Evolutionary conservation across 2,329 filamentous ascomycete species (phyloP).

Genomic region (Venturia aucupariae): DNA sequence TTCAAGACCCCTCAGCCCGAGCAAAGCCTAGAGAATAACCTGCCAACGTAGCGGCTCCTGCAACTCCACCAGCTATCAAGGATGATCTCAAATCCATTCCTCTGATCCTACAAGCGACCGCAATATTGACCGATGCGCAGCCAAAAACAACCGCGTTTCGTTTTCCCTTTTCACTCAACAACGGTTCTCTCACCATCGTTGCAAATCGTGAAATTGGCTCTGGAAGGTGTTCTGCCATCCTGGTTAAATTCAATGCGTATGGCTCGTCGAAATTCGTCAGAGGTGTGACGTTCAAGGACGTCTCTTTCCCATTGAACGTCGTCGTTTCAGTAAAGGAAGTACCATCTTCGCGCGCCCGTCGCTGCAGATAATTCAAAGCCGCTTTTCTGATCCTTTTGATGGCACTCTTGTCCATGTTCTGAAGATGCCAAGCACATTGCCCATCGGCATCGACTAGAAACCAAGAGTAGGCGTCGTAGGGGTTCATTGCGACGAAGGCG

Average conservation of each 20-base stretch:
- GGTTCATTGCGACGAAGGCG: background rate
- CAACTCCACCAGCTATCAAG: background rate
- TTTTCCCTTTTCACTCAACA: background rate
- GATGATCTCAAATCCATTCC: background rate
- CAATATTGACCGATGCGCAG: background rate
- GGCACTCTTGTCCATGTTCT: background rate
- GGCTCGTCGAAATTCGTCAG: background rate
- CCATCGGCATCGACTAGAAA: background rate
- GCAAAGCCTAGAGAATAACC: background rate
- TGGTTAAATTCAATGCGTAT: background rate
- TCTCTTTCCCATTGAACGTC: background rate
- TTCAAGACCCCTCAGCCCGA: background rate
- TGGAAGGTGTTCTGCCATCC: background rate
- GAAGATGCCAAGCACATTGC: background rate
- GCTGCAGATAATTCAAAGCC: background rate
- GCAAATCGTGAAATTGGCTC: background rate
- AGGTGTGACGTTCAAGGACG: background rate
- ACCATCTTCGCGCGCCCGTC: background rate
- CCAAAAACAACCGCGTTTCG: background rate
- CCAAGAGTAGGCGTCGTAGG: background rate
- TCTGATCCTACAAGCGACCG: background rate
- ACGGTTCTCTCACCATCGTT: background rate
- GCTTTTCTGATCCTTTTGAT: background rate
- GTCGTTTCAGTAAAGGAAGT: background rate
- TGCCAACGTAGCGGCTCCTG: too few species aligned